Conservation (phyloP, 306 rosid species). For the Castanea crenata region DNA sequence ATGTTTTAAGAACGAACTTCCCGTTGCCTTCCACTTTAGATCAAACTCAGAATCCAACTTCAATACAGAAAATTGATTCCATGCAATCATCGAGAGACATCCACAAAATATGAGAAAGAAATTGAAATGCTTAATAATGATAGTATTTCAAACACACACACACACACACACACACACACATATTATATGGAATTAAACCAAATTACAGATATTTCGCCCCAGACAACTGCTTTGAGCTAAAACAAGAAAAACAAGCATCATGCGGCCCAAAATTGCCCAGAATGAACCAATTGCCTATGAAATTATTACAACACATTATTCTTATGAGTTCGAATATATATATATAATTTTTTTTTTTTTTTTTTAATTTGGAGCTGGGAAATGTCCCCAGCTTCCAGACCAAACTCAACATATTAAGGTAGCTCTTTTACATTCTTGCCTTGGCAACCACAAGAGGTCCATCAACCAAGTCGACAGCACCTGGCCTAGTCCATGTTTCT, state of each 20-base stretch:
- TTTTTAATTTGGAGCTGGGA: background rate
- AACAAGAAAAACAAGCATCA: constrained; percentile 1
- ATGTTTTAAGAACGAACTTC: no score
- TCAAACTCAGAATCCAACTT: no score
- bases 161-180: no score
- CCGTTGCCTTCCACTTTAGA: no score
- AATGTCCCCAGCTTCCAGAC: background rate
- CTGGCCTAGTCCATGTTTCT: constrained; percentile 85
- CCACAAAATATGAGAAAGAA: background rate
- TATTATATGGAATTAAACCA: background rate
- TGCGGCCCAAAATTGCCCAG: background rate
- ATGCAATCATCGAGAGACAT: background rate
- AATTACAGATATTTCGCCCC: constrained; percentile 16
- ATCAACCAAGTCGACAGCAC: constrained; percentile 52
- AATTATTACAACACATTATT: constrained; percentile 22
- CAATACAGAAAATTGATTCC: no score
- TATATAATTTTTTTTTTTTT: no score
- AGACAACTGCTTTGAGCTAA: background rate
- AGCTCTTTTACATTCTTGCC: constrained; percentile 59
- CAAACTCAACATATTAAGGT: background rate
- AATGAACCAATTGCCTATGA: constrained; percentile 10
- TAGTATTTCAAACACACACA: background rate
- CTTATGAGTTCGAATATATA: constrained; percentile 9
- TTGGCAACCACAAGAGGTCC: constrained; percentile 70
- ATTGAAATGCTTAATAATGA: background rate